Base-by-base conservation (phyloP, 2,329 filamentous ascomycete species). In the Scedosporium dehoogii region DNA sequence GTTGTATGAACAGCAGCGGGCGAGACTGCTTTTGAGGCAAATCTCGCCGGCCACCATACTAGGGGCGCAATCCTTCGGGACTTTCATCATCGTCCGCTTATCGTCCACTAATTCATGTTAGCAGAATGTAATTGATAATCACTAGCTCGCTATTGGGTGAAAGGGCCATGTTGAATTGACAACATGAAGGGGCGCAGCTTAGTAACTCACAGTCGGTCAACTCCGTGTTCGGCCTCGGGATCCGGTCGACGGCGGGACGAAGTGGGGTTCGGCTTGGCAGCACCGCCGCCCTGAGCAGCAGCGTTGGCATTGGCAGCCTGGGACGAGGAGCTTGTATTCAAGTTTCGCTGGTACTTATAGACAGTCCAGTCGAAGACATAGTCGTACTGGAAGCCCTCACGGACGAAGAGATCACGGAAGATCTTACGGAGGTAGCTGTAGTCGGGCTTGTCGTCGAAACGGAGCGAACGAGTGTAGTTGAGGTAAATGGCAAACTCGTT, bases 351-450 rank as follows among this genome's bases (percentile, higher is more conserved):
- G 83, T 97, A 97, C 83, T 97, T 97, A 86, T 97, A 97, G 72
- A 97, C 94, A 64, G 94, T 99, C 94, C 94, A 99, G 80, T 99
- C 94, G 72, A 99, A 99, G 70, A 99, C 94, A 71, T 99, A 97
- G 79, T 99, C 94, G 77, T 99, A 97, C 81, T 99, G 94, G 87
- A 97, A 99, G 63, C 93, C 94, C 78, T 97, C 94, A 66, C 94
- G 92, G 69, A 99, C 94, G 73, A 99, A 99, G 64, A 99, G 87
- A 74, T 99, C 94, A 66, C 94, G 92, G 91, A 99, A 99, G 80
- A 99, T 97, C 88, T 97, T 97, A 79, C 94, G 91, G 63, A 99
- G 90, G 80, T 99, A 99, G 68, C 92, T 97, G 83, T 99, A 99
- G 78, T 99, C 94, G 46, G 94, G 94, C 88, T 97, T 97, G 82